phyloP scores from a whole-genome alignment of 805 yeast species.

The Saccharomycopsis javanensis region DNA sequence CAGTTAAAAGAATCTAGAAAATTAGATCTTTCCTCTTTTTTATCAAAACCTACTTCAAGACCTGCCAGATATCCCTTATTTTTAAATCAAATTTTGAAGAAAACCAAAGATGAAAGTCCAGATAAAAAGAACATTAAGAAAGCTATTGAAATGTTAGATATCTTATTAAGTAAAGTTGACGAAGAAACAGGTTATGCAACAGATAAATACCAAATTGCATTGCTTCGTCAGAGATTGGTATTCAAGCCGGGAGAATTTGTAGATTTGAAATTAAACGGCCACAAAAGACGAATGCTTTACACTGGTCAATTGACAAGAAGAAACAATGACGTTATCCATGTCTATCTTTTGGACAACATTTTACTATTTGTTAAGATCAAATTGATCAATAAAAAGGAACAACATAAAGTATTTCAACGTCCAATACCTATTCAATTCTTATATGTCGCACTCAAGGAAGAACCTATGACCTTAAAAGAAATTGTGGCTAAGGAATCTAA shows the following conservation, averaged over 20 bases:
- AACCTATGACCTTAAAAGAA: conserved; percentile 49
- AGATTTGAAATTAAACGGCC: conserved; percentile 76
- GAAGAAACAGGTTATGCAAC: conserved; percentile 89
- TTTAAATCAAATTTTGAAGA: conserved; percentile 71
- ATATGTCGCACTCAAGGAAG: conserved; percentile 69
- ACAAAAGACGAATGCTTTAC: conserved; percentile 67
- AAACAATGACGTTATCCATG: conserved; percentile 73
- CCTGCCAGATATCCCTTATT: conserved; percentile 90
- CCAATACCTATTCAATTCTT: conserved; percentile 76
- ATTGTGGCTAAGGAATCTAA: conserved; percentile 27
- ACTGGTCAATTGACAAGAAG: conserved; percentile 69
- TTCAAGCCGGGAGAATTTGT: conserved; percentile 76
- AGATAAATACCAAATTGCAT: conserved; percentile 81
- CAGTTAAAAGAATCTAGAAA: conserved; percentile 77
- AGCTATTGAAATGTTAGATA: conserved; percentile 68
- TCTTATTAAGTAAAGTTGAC: conserved; percentile 66
- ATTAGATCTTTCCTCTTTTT: conserved; percentile 83
- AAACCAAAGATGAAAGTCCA: conserved; percentile 65
- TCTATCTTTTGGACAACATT: conserved; percentile 82
- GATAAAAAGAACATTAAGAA: conserved; percentile 60
- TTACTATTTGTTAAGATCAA: conserved; percentile 77
- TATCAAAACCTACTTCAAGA: conserved; percentile 92
- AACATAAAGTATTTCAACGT: conserved; percentile 80
- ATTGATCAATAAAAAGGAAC: conserved; percentile 81
- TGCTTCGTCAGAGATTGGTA: conserved; percentile 74